Evolutionary conservation across 192 early-diverging fungal genomes (phyloP).

Genomic region (Entophlyctis helioformis): DNA sequence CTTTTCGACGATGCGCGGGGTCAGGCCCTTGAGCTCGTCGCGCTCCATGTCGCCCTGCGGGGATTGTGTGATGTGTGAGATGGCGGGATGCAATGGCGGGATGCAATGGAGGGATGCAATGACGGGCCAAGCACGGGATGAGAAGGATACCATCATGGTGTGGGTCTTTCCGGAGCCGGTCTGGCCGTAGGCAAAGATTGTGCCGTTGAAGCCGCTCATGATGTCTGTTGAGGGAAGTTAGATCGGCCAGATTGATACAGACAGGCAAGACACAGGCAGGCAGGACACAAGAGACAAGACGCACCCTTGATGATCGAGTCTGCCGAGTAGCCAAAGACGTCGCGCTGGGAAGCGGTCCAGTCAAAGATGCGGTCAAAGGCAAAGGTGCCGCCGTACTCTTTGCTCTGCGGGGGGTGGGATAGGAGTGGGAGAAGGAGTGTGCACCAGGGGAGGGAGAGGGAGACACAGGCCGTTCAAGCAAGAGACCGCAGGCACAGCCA

Average conservation of each 20-base stretch:
- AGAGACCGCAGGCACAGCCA: conserved; percentile 2
- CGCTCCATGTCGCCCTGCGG: conserved; percentile 86
- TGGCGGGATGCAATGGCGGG: neutral
- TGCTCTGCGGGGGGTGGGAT: conserved; percentile 11
- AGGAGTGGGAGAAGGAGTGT: too few relatives aligned
- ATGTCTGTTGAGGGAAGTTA: conserved; percentile 48
- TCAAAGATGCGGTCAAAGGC: conserved; percentile 91
- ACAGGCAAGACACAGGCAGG: neutral
- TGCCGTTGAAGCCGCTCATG: conserved; percentile 96
- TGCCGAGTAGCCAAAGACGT: conserved; percentile 87
- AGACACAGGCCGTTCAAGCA: conserved; percentile 11
- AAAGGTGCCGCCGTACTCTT: conserved; percentile 56
- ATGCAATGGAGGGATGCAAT: neutral
- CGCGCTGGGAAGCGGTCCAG: conserved; percentile 65
- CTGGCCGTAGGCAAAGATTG: conserved; percentile 99
- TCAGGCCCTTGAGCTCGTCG: conserved; percentile 83
- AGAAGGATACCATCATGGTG: conserved; percentile 37
- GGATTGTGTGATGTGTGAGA: neutral
- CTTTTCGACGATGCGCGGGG: conserved; percentile 91
- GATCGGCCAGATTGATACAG: neutral
- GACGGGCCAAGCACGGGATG: neutral
- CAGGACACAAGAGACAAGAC: conserved; percentile 1
- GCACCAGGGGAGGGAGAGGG: too few relatives aligned
- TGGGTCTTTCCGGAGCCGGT: conserved; percentile 88
- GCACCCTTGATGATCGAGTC: conserved; percentile 85